Evolutionary conservation across 306 rosid genomes (phyloP).

Genomic region (Lathyrus sativus): DNA sequence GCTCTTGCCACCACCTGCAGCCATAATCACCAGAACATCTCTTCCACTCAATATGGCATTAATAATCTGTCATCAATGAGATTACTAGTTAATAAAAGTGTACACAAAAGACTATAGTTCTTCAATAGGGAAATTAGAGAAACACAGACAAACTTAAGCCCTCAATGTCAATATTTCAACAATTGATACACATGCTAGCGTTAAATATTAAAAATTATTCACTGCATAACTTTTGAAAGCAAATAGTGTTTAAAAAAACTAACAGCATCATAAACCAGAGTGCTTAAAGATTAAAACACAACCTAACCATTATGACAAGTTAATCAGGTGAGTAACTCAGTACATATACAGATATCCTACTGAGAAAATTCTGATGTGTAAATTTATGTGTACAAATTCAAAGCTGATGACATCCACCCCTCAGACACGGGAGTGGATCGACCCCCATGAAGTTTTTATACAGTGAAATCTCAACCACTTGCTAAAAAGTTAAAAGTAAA

Average conservation of each 20-base stretch:
- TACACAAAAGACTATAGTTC: neutral
- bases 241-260: constrained; percentile 19
- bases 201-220: constrained; percentile 20
- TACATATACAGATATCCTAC: constrained; percentile 5
- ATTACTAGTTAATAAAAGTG: constrained; percentile 40
- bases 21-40: constrained; percentile 94
- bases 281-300: constrained; percentile 21
- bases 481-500: no score
- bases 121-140: neutral
- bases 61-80: constrained; percentile 59
- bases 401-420: neutral
- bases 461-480: no score
- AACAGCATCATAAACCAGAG: constrained; percentile 10
- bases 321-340: neutral
- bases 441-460: no score
- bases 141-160: constrained; percentile 13
- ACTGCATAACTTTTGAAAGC: constrained; percentile 20
- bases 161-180: neutral
- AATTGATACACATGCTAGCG: constrained; percentile 7
- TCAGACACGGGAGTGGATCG: no score
- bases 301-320: constrained; percentile 13
- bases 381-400: neutral
- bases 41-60: constrained; percentile 89
- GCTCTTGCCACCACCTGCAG: constrained; percentile 99
- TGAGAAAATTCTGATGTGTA: neutral